Base-by-base conservation (phyloP, 257 asterid genomes). In the Solanum megistacrolobum region DNA sequence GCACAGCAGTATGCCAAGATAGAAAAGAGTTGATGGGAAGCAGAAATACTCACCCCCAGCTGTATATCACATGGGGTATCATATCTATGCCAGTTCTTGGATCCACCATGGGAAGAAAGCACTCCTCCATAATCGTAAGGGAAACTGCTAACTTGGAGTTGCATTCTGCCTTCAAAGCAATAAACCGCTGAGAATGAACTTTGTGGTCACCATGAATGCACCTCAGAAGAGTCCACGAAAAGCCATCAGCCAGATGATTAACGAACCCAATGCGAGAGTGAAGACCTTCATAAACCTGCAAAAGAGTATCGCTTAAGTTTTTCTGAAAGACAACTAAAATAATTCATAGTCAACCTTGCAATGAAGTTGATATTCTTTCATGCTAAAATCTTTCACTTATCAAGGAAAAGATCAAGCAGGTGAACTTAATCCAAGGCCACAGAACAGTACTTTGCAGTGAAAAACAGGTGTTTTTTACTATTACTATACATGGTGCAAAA, bases 31-130 rank as follows among this genome's bases (percentile, higher is more conserved):
- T 76, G 58, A 83, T 16, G 43, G 55, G 38, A 88, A 83, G 58
- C 46, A 32, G 69, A 82, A 81, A 29, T 16, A 92, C 98, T 92
- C 87, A 97, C 99, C 98, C 98, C 98, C 98, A 94, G 92, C 94
- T 96, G 93, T 94, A 97, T 71, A 97, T 94, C 72, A 97, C 98
- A 92, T 97, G 99, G 85, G 99, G 98, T 87, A 97, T 94, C 99
- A 97, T 95, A 93, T 96, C 96, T 83, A 97, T 93, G 89, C 98
- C 99, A 60, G 99, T 96, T 90, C 97, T 96, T 68, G 91, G 91
- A 89, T 97, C 99, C 89, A 97, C 96, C 99, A 97, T 97, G 8
- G 99, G 98, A 71, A 95, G 97, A 92, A 97, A 97, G 91, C 99
- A 96, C 86, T 97, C 99, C 93, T 97, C 98, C 96, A 97, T 92